Evolutionary conservation across 1,284 basidiomycete species (phyloP), one percentile per base, ranked within the genome.

Genomic region (Gastroboletus turbinatus): DNA sequence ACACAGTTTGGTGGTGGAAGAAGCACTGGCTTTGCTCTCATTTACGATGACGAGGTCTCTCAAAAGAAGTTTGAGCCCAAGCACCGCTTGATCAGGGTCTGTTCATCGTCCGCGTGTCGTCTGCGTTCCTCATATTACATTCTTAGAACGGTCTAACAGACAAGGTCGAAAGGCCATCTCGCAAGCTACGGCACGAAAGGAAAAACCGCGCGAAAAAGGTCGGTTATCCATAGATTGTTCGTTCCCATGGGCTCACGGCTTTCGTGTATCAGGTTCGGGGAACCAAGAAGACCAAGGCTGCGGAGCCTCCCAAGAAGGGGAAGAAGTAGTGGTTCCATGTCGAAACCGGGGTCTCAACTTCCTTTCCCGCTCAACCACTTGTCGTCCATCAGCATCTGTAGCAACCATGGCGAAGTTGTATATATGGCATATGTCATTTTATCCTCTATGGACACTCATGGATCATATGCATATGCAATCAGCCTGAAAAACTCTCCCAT

Each of bases 161-260:
- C 66, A 98, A 98, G 83, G 85, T 92, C 63, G 90, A 94, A 56
- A 95, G 91, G 79, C 81, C 96, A 59, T 95, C 93, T 67, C 92
- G 97, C 72, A 99, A 99, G 78, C 88, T 99, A 76, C 90, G 97
- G 78, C 98, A 99, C 84, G 97, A 99, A 84, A 87, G 97, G 71
- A 99, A 99, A 88, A 99, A 99, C 82, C 89, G 97, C 75, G 84
- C 90, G 63, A 98, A 98, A 90, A 97, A 97, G 89, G 94, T 92
- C 11, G 25, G 50, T 45, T 35, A 17, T 56, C 19, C 77, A 69
- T 23, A 19, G 35, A 33, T 54, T 47, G 16, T 38, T 49, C 27
- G 11, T 38, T 13, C 33, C 46, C 21, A 13, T 55, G 21, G 36
- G 35, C 50, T 61, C 32, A 55, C 66, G 40, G 45, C 25, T 51